Conservation (phyloP, 202 grass and related monocot genomes). For the Bolboschoenoplectus hybrid region DNA sequence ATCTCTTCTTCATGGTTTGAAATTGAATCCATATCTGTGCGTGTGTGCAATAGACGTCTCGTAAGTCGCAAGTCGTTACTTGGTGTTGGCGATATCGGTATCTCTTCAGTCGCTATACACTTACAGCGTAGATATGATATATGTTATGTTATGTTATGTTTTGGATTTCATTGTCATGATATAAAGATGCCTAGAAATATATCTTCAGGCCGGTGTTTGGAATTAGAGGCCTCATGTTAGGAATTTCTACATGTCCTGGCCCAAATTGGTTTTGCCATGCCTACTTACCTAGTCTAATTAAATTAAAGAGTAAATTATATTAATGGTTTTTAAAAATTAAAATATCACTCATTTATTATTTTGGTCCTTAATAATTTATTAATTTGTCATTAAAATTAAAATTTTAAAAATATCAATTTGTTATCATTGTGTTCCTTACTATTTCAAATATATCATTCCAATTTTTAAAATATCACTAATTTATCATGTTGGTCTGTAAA, state of each 20-base stretch:
- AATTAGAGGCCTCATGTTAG: not conserved
- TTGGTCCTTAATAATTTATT: too few relatives aligned
- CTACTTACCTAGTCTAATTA: not conserved
- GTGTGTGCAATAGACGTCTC: constrained; percentile 17
- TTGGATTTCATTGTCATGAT: not conserved
- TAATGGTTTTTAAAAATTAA: too few relatives aligned
- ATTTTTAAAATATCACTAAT: too few relatives aligned
- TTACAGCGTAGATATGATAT: too few relatives aligned
- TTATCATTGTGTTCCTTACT: too few relatives aligned
- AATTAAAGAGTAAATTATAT: too few relatives aligned
- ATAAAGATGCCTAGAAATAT: not conserved
- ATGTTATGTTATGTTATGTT: too few relatives aligned
- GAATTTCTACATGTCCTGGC: not conserved
- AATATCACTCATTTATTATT: too few relatives aligned
- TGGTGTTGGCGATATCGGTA: not conserved
- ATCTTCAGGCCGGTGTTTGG: not conserved
- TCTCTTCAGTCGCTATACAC: not conserved
- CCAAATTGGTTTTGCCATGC: not conserved
- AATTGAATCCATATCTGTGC: constrained; percentile 25
- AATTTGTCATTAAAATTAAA: too few relatives aligned
- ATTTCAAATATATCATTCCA: too few relatives aligned
- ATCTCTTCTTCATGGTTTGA: constrained; percentile 26
- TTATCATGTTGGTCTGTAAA: too few relatives aligned
- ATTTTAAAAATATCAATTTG: too few relatives aligned
- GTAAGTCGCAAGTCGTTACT: not conserved